phyloP scores from a whole-genome alignment of 495 filamentous ascomycete species.

The Clavariopsis aquatica region DNA sequence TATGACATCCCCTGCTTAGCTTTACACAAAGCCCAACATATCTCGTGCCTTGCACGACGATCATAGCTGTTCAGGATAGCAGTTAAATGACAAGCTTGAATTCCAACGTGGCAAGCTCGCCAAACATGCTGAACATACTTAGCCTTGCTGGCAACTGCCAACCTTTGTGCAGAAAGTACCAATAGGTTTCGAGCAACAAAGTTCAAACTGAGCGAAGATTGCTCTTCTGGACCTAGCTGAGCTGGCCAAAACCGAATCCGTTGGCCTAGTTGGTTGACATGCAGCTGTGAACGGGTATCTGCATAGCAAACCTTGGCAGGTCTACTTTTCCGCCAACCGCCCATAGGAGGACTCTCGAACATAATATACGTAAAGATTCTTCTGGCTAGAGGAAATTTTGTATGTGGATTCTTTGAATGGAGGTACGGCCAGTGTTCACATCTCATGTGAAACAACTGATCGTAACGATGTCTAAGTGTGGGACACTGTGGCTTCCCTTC shows the following conservation, averaged over 20 bases:
- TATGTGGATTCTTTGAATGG: background rate
- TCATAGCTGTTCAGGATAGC: slow-evolving; percentile 12
- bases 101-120: slow-evolving; percentile 23
- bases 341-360: background rate
- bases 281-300: slow-evolving; percentile 18
- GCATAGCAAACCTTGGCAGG: slow-evolving; percentile 24
- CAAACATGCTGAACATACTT: background rate
- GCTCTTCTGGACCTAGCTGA: slow-evolving; percentile 21
- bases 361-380: background rate
- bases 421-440: background rate
- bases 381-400: background rate
- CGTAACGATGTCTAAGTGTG: too few relatives aligned
- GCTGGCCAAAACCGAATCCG: slow-evolving; percentile 8
- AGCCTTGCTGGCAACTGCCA: slow-evolving; percentile 4
- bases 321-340: background rate
- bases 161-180: background rate
- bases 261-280: slow-evolving; percentile 17
- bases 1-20: background rate
- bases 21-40: background rate
- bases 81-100: slow-evolving; percentile 7
- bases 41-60: background rate
- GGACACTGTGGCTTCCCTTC: too few relatives aligned
- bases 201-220: slow-evolving; percentile 6
- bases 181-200: slow-evolving; percentile 7
- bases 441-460: background rate